Evolutionary conservation across 495 filamentous ascomycete species (phyloP).

Genomic region (Zalerion maritima): DNA sequence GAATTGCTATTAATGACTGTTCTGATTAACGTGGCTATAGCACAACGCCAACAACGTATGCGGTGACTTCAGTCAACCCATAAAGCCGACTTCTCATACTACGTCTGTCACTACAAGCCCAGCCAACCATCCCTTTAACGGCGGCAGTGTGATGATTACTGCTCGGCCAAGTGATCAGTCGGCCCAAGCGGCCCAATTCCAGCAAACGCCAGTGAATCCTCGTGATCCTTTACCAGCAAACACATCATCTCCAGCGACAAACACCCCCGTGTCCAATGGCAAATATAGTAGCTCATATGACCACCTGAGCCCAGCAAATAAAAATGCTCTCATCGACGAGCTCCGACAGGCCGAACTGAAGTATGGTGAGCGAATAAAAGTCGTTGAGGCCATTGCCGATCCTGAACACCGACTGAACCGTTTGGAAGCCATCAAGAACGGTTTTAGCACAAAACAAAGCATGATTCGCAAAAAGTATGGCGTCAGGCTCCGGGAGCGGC

Average conservation of each 20-base stretch:
- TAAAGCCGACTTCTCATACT: slow-evolving; percentile 8
- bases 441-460: slow-evolving; percentile 33
- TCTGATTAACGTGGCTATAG: slow-evolving; percentile 11
- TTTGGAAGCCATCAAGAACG: slow-evolving; percentile 28
- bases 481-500: slow-evolving; percentile 29
- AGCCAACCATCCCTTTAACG: slow-evolving; percentile 1
- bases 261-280: no score
- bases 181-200: no score
- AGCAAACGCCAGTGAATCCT: no score
- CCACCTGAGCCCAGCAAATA: slow-evolving; percentile 17
- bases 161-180: no score
- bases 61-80: slow-evolving; percentile 8
- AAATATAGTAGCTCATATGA: slow-evolving; percentile 21
- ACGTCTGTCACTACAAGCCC: slow-evolving; percentile 10
- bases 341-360: slow-evolving; percentile 20
- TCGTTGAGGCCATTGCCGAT: slow-evolving; percentile 21
- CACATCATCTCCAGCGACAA: no score
- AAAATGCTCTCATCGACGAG: slow-evolving; percentile 18
- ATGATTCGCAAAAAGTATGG: slow-evolving; percentile 35
- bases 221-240: no score
- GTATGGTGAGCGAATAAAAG: slow-evolving; percentile 22
- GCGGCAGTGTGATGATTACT: no score
- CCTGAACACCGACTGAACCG: slow-evolving; percentile 15
- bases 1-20: background rate
- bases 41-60: slow-evolving; percentile 22